Percentiles rank a stretch among this genome's conserved stretches.
Evolutionary conservation across 2,329 filamentous ascomycete species (phyloP).

Genomic region (Paramyrothecium roridum): DNA sequence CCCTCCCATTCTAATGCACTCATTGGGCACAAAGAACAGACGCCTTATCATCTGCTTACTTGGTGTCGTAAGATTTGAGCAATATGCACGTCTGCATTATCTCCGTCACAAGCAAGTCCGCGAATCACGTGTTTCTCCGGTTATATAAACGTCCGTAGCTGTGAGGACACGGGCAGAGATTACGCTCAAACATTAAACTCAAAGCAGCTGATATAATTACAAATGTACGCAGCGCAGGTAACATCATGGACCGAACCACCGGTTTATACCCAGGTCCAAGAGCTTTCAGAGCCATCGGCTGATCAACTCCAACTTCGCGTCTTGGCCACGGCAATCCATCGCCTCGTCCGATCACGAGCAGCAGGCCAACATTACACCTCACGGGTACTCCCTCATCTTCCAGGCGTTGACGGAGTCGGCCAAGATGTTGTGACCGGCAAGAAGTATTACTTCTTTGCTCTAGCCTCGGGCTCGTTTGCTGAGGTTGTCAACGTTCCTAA

Average conservation of each 20-base stretch:
- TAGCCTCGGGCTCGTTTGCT: conserved; percentile 3
- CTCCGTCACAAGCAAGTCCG: too few species aligned
- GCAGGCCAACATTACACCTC: conserved; percentile 3
- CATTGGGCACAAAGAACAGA: too few species aligned
- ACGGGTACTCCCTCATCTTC: conserved; percentile 5
- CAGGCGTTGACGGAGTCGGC: conserved; percentile 8
- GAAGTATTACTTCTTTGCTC: conserved; percentile 6
- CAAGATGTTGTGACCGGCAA: conserved; percentile 6
- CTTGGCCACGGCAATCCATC: conserved; percentile 2
- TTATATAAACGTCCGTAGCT: too few species aligned
- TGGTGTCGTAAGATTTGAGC: too few species aligned
- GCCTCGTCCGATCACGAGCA: conserved; percentile 3
- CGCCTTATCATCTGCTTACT: too few species aligned
- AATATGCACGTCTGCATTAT: too few species aligned
- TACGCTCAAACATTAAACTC: too few species aligned
- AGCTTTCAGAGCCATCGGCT: conserved; percentile 1
- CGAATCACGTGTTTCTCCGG: too few species aligned
- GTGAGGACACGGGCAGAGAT: too few species aligned
- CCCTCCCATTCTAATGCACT: too few species aligned
- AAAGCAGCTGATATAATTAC: too few species aligned
- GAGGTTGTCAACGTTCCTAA: conserved; percentile 7
- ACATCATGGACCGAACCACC: conserved; percentile 1
- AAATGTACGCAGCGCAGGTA: conserved; percentile 5
- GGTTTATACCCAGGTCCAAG: conserved; percentile 1
- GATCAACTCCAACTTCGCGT: conserved; percentile 5